Evolutionary conservation across 768 basidiomycete species (phyloP).

Genomic region (Amanita exitialis): DNA sequence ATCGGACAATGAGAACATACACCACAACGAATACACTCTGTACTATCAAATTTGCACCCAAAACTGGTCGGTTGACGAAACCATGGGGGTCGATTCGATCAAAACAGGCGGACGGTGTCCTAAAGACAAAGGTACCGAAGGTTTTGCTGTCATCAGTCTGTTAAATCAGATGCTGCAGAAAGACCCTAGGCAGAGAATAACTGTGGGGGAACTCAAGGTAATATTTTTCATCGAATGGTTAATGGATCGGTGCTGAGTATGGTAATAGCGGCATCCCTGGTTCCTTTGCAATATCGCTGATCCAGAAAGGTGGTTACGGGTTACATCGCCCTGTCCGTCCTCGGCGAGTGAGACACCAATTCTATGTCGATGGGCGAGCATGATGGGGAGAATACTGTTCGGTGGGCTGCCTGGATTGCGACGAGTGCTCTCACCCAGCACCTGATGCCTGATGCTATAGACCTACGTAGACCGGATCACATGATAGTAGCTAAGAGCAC

Average conservation of each 20-base stretch:
- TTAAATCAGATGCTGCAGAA: conserved; percentile 32
- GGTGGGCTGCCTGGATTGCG: conserved; percentile 12
- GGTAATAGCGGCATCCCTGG: conserved; percentile 26
- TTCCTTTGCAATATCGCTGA: conserved; percentile 23
- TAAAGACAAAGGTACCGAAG: conserved; percentile 17
- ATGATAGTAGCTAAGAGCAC: not conserved
- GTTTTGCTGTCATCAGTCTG: conserved; percentile 21
- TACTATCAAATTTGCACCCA: conserved; percentile 31
- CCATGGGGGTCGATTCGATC: conserved; percentile 27
- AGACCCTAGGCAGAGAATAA: conserved; percentile 22
- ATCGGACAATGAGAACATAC: conserved; percentile 22
- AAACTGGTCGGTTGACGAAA: conserved; percentile 27
- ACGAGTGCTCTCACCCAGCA: not conserved
- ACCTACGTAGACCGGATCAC: not conserved
- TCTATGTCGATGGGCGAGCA: conserved; percentile 17
- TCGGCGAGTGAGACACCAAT: not conserved
- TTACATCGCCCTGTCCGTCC: conserved; percentile 15
- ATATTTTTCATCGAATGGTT: not conserved
- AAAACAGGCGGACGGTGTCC: conserved; percentile 26
- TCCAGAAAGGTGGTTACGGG: conserved; percentile 25
- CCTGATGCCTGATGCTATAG: not conserved
- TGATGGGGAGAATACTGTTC: conserved; percentile 19
- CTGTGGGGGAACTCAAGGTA: conserved; percentile 25
- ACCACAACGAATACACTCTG: conserved; percentile 28
- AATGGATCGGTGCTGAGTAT: not conserved